Conservation (phyloP, 345 rosid species). For the Garcia nutans region DNA sequence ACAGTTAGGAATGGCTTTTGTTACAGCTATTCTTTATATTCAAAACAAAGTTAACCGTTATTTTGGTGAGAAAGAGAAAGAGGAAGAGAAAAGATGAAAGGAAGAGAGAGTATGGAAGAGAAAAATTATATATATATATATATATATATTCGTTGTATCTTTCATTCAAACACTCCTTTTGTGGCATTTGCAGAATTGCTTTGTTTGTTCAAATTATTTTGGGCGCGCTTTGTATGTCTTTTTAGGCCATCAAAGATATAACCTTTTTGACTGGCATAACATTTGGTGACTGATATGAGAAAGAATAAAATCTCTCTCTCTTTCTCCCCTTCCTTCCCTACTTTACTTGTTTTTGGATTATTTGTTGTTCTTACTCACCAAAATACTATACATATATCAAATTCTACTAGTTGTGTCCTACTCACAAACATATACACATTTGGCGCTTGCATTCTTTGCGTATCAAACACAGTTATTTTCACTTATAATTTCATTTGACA, state of each 20-base stretch:
- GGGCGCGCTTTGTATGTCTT: slow-evolving; percentile 49
- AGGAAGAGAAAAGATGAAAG: neutral
- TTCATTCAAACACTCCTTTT: slow-evolving; percentile 53
- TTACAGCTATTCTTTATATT: slow-evolving; percentile 12
- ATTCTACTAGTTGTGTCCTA: slow-evolving; percentile 17
- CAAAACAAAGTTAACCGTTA: slow-evolving; percentile 25
- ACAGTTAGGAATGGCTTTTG: slow-evolving; percentile 27
- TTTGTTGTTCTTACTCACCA: slow-evolving; percentile 11
- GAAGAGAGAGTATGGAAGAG: neutral
- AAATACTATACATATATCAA: neutral
- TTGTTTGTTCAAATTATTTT: slow-evolving; percentile 45
- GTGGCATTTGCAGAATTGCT: slow-evolving; percentile 35
- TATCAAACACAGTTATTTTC: too few species aligned
- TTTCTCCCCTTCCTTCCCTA: neutral
- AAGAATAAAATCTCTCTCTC: slow-evolving; percentile 33
- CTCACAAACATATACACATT: neutral
- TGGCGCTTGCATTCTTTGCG: too few species aligned
- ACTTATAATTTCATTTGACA: too few species aligned
- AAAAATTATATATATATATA: slow-evolving; percentile 8
- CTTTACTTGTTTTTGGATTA: slow-evolving; percentile 32
- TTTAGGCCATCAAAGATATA: slow-evolving; percentile 52
- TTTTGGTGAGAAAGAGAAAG: neutral
- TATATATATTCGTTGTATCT: slow-evolving; percentile 19
- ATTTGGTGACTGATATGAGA: slow-evolving; percentile 10
- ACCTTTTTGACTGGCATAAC: slow-evolving; percentile 52